Evolutionary conservation across 345 rosid genomes (phyloP), one percentile per base, ranked within the genome.

Genomic region (Nephelium lappaceum): DNA sequence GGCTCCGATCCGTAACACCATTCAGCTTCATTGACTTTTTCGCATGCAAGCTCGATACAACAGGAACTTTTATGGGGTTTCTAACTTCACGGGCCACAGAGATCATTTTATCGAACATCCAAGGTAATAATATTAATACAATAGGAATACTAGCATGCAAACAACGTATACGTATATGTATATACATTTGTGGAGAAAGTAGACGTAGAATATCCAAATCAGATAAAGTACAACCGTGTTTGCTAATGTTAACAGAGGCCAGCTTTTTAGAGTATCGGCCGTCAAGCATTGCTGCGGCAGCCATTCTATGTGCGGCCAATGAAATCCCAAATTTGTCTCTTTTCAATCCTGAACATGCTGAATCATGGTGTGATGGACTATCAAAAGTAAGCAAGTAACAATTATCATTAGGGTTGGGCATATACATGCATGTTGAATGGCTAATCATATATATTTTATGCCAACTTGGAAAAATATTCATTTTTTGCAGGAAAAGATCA

Each of bases 321-420:
- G 97, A 89, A 77, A 87, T 94, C 38, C 99, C 98, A 72, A 89
- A 86, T 71, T 78, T 94, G 84, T 83, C 98, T 6, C 91, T 91
- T 57, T 79, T 73, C 75, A 86, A 84, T 80, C 94, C 91, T 0
- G 97, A 93, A 58, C 85, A 82, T 62, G 97, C 94, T 25, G 97
- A 96, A 86, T 86, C 93, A n/a, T 96, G 98, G 99, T 96, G 98
- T 78, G 91, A 89, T 41, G 99, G 99, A 72, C 85, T 96, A 77
- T 87, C 92, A 90, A 94, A 94, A 82, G 99, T 95, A 91, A 80
- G 88, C 31, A 47, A 11, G 25, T 16, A 24, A 39, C 68, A 69
- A 57, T 71, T 47, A 67, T 72, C 67, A 23, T 69, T 61, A 69
- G 9, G 53, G 55, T 39, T 61, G 60, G 63, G 69, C 64, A 55